A percentile compares a stretch with the other conserved stretches of the same genome.
Evolutionary conservation across 208 protist species (phyloP).

Genomic region (Acanthamoeba healyi): DNA sequence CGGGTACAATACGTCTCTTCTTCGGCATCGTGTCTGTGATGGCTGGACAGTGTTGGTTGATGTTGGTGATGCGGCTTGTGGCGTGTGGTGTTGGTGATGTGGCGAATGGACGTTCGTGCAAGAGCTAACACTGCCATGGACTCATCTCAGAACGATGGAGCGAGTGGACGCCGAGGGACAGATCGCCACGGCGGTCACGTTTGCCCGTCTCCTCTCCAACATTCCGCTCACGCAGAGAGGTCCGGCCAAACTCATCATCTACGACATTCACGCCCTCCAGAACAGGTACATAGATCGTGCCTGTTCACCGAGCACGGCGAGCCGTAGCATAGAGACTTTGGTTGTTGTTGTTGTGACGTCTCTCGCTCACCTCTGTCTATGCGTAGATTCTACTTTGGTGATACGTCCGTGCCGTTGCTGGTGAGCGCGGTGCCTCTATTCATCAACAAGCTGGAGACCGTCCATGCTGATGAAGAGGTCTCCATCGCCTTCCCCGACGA

Average conservation of each 20-base stretch:
- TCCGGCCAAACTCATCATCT: slow-evolving; percentile 84
- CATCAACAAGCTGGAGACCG: slow-evolving; percentile 26
- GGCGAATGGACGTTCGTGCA: too few species aligned
- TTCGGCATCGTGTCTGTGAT: too few species aligned
- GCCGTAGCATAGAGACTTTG: too few species aligned
- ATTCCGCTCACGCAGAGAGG: slow-evolving; percentile 80
- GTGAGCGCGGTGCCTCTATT: slow-evolving; percentile 82
- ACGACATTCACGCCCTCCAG: slow-evolving; percentile 88
- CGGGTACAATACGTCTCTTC: too few species aligned
- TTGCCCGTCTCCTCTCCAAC: slow-evolving; percentile 81
- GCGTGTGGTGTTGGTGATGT: slow-evolving; percentile 11
- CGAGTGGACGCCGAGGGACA: slow-evolving; percentile 84
- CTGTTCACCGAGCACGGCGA: too few species aligned
- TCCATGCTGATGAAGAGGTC: slow-evolving; percentile 68
- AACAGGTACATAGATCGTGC: slow-evolving; percentile 4
- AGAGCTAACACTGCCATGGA: too few species aligned
- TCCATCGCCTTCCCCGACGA: slow-evolving; percentile 87
- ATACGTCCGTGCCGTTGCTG: slow-evolving; percentile 82
- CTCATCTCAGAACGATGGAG: slow-evolving; percentile 84
- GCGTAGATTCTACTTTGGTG: slow-evolving; percentile 86
- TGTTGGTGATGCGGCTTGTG: too few species aligned
- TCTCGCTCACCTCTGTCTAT: neutral
- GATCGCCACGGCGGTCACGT: slow-evolving; percentile 85
- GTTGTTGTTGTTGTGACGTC: neutral
- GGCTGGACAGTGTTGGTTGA: too few species aligned